phyloP scores from a whole-genome alignment of 2,329 filamentous ascomycete genomes.

The Orbilia javanica region DNA sequence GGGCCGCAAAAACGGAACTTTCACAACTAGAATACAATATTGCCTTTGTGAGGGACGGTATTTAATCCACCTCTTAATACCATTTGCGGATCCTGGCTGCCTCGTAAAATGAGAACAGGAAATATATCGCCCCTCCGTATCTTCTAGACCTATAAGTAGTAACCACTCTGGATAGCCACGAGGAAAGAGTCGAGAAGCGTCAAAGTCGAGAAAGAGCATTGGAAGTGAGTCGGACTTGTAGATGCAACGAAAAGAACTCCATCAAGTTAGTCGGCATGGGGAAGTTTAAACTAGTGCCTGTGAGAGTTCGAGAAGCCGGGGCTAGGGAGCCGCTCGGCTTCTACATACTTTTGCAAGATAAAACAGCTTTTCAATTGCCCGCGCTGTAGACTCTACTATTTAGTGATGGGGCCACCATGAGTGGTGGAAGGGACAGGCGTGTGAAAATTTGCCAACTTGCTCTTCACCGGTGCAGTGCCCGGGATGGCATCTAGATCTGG shows the following conservation, averaged over 20 bases:
- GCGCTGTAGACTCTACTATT: no score
- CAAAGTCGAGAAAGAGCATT: no score
- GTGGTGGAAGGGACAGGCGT: not conserved
- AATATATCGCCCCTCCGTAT: not conserved
- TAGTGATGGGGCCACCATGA: no score
- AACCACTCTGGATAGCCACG: not conserved
- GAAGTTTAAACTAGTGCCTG: not conserved
- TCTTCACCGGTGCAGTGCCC: slow-evolving; percentile 26
- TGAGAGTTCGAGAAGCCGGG: not conserved
- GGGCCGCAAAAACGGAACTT: not conserved
- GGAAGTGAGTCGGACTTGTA: not conserved
- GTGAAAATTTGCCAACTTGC: slow-evolving; percentile 24
- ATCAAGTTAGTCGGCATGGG: not conserved
- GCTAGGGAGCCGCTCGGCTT: not conserved
- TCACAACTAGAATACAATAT: not conserved
- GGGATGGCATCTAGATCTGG: slow-evolving; percentile 52
- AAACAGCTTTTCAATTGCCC: not conserved
- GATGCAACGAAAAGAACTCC: not conserved
- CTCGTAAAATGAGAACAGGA: not conserved
- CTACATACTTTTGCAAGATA: not conserved
- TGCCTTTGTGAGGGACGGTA: not conserved
- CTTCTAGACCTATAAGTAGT: not conserved
- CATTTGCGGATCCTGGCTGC: not conserved
- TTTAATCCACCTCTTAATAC: not conserved
- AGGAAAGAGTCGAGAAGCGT: no score